Evolutionary conservation across 2,329 filamentous ascomycete genomes (phyloP).

Genomic region (Neoscytalidium dimidiatum): DNA sequence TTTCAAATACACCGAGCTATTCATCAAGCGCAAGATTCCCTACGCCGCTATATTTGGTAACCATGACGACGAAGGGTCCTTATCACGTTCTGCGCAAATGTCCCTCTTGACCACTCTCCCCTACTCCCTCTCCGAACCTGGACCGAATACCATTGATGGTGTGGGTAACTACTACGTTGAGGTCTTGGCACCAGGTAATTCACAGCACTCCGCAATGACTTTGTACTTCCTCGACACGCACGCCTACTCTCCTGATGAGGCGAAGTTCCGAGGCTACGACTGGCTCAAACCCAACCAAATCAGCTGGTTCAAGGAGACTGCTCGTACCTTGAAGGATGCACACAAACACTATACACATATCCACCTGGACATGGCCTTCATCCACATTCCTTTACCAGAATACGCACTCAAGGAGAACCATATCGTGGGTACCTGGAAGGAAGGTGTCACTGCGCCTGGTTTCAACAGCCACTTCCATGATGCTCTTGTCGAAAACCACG

Average conservation of each 20-base stretch:
- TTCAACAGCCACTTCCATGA: conserved; percentile 95
- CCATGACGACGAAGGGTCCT: conserved; percentile 88
- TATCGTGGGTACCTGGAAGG: conserved; percentile 72
- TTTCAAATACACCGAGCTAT: conserved; percentile 85
- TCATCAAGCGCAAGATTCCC: conserved; percentile 85
- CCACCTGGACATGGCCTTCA: conserved; percentile 95
- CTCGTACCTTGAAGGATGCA: conserved; percentile 61
- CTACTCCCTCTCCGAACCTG: conserved; percentile 83
- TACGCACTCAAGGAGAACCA: conserved; percentile 65
- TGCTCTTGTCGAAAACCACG: conserved; percentile 80
- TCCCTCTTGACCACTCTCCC: conserved; percentile 81
- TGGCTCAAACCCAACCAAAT: conserved; percentile 96
- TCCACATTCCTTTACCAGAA: conserved; percentile 94
- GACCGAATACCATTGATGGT: conserved; percentile 81
- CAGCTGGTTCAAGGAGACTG: conserved; percentile 86
- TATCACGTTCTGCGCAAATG: conserved; percentile 80
- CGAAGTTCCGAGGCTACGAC: conserved; percentile 88
- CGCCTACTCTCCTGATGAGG: conserved; percentile 86
- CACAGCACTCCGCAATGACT: conserved; percentile 85
- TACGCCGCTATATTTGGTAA: conserved; percentile 96
- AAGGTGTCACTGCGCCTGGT: conserved; percentile 80
- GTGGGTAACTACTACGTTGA: conserved; percentile 96
- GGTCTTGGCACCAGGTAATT: conserved; percentile 75
- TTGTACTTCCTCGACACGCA: conserved; percentile 96
- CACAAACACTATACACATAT: conserved; percentile 86